These are phyloP conservation scores for Rhizophora apiculata DNA, from an alignment of 345 rosid species.

Conservation along the genomic window DNA sequence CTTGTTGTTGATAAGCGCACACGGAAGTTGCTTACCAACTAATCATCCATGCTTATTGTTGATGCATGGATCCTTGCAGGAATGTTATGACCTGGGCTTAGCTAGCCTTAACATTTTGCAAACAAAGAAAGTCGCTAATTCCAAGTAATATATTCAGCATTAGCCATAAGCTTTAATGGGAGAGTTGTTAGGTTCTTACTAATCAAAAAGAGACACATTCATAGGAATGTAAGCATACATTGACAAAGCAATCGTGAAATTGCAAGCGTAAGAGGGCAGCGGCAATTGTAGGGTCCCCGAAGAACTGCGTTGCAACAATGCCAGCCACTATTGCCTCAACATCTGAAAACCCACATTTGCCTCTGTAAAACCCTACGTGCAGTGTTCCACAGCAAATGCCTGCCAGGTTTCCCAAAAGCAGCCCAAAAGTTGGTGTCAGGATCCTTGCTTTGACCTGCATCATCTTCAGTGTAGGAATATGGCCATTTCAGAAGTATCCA, in stretches of 20 bases:
- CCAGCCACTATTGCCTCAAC: constrained; percentile 38
- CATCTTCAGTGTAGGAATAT: background rate
- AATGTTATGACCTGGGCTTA: background rate
- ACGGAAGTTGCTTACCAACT: constrained; percentile 23
- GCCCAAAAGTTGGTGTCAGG: background rate
- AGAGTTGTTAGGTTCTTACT: too few species aligned
- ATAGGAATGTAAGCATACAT: constrained; percentile 18
- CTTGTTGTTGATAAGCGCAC: background rate
- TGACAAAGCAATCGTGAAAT: constrained; percentile 46
- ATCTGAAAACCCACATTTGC: constrained; percentile 37
- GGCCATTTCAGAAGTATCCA: too few species aligned
- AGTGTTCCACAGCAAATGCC: constrained; percentile 18
- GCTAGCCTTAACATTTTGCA: background rate
- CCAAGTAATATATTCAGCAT: too few species aligned
- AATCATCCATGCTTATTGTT: constrained; percentile 5
- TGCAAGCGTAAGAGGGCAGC: constrained; percentile 42
- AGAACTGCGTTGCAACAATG: constrained; percentile 20
- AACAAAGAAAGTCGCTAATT: background rate
- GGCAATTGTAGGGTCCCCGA: constrained; percentile 25
- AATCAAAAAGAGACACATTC: too few species aligned
- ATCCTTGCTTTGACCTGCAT: constrained; percentile 18
- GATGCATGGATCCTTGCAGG: background rate
- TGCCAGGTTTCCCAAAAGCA: constrained; percentile 12
- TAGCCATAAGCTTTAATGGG: too few species aligned
- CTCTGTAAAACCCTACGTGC: constrained; percentile 35